Percentiles rank a stretch among this genome's conserved stretches.
These are phyloP conservation scores for Secale cereale DNA, from an alignment of 176 grass and related monocot species.

Conservation along the genomic window DNA sequence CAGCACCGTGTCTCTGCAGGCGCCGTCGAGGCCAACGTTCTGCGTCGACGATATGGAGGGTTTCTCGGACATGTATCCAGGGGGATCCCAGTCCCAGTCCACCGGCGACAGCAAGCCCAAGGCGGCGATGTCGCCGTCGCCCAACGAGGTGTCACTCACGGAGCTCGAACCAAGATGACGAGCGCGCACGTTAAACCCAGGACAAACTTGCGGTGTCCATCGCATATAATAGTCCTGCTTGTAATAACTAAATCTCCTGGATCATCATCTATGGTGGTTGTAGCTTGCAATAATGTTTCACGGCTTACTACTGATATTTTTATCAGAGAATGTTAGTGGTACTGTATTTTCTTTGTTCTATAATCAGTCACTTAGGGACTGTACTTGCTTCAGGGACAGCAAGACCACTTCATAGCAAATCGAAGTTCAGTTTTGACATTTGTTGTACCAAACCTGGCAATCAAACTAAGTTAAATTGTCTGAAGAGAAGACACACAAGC, in stretches of 20 bases:
- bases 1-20: conserved; percentile 33
- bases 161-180: conserved; percentile 28
- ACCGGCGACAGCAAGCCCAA: not conserved
- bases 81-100: conserved; percentile 4
- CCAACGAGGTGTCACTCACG: conserved; percentile 11
- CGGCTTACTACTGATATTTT: not conserved
- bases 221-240: not conserved
- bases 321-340: not conserved
- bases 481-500: not conserved
- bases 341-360: not conserved
- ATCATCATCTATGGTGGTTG: not conserved
- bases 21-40: conserved; percentile 46
- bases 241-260: not conserved
- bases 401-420: not conserved
- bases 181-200: not conserved
- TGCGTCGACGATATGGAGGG: conserved; percentile 20
- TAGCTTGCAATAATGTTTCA: not conserved
- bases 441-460: not conserved
- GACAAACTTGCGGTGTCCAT: not conserved
- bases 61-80: not conserved
- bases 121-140: not conserved
- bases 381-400: not conserved
- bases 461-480: not conserved
- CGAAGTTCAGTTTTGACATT: not conserved
- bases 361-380: too few species aligned